These are phyloP conservation scores for Epichloe bromicola DNA, from an alignment of 2,329 filamentous ascomycete species.

Conservation along the genomic window DNA sequence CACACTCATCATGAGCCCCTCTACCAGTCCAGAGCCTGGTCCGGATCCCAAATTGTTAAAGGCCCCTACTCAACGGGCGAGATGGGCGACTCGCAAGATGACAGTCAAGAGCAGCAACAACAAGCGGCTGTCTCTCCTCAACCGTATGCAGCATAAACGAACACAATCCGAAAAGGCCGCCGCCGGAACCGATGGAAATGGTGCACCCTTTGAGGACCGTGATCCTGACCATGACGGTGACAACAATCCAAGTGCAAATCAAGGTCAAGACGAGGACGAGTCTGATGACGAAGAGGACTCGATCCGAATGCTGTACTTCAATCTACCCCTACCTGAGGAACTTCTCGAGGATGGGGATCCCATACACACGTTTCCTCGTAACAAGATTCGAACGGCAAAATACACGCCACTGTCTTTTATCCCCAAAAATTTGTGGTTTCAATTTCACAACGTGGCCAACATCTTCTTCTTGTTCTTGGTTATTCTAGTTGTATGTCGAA, in stretches of 20 bases:
- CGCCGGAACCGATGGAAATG: slow-evolving; percentile 21
- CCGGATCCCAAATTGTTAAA: slow-evolving; percentile 11
- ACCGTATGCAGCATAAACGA: slow-evolving; percentile 56
- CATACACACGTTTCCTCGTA: slow-evolving; percentile 58
- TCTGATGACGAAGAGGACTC: slow-evolving; percentile 26
- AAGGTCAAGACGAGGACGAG: slow-evolving; percentile 24
- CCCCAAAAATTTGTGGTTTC: slow-evolving; percentile 93
- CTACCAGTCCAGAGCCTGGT: slow-evolving; percentile 15
- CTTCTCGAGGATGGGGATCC: slow-evolving; percentile 69
- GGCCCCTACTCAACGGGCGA: slow-evolving; percentile 54
- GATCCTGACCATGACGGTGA: slow-evolving; percentile 15
- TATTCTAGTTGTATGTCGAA: slow-evolving; percentile 68
- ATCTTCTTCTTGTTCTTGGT: slow-evolving; percentile 96
- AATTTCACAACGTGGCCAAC: slow-evolving; percentile 98
- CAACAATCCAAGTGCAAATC: slow-evolving; percentile 17
- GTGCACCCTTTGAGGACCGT: slow-evolving; percentile 16
- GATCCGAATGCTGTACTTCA: slow-evolving; percentile 66
- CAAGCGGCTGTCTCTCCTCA: slow-evolving; percentile 75
- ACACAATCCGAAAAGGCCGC: slow-evolving; percentile 57
- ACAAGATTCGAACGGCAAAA: slow-evolving; percentile 96
- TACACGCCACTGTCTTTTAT: slow-evolving; percentile 93
- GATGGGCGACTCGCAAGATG: slow-evolving; percentile 93
- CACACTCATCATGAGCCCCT: slow-evolving; percentile 21
- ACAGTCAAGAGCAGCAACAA: slow-evolving; percentile 59
- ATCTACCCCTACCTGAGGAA: slow-evolving; percentile 61